Conservation (phyloP, 371 early-diverging fungal genomes). For the Mycotypha africana region DNA sequence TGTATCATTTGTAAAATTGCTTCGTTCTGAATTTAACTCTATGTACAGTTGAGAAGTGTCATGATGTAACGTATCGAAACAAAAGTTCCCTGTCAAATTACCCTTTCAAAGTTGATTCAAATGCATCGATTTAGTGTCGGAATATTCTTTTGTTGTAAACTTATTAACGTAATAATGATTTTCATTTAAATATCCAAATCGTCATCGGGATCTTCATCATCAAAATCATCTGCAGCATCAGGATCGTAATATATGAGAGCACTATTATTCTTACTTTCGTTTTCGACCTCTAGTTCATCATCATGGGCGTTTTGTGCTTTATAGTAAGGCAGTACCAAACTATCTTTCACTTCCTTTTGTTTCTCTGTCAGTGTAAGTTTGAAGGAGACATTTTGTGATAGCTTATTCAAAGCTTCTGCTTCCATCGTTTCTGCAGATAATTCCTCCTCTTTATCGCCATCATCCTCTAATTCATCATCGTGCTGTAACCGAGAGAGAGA, state of each 20-base stretch:
- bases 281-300: conserved; percentile 26
- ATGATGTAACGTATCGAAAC: too few species aligned
- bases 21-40: too few species aligned
- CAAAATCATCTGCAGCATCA: conserved; percentile 75
- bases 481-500: conserved; percentile 16
- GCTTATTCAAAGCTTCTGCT: conserved; percentile 17
- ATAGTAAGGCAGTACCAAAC: conserved; percentile 74
- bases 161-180: too few species aligned
- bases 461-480: conserved; percentile 1
- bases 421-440: conserved; percentile 6
- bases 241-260: conserved; percentile 60
- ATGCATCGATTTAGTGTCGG: too few species aligned
- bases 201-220: conserved; percentile 78
- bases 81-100: too few species aligned
- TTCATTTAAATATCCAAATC: conserved; percentile 76
- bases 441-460: conserved; percentile 6
- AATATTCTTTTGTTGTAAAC: too few species aligned
- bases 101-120: too few species aligned
- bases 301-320: too few species aligned
- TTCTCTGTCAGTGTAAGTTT: conserved; percentile 81
- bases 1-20: too few species aligned
- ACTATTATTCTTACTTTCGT: conserved; percentile 10
- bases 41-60: too few species aligned
- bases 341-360: conserved; percentile 72
- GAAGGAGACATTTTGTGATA: conserved; percentile 69